Evolutionary conservation across 192 early-diverging fungal species (phyloP).

Genomic region (Phycomyces nitens): DNA sequence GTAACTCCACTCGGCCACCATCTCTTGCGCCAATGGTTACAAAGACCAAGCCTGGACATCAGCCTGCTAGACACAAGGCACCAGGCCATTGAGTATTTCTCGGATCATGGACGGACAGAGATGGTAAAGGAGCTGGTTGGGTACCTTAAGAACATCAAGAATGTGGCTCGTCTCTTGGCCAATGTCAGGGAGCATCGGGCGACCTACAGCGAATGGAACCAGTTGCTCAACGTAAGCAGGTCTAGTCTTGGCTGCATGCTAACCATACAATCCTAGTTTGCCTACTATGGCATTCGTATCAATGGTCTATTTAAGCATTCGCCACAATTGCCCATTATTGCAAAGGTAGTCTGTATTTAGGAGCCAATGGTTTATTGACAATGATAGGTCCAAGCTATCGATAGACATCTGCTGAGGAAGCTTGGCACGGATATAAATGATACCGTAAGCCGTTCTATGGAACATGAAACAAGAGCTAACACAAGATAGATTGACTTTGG

Average conservation of each 20-base stretch:
- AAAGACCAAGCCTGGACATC: conserved; percentile 54
- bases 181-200: conserved; percentile 43
- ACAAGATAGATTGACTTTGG: conserved; percentile 83
- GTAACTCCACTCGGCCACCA: conserved; percentile 52
- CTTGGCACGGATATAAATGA: conserved; percentile 57
- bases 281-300: conserved; percentile 55
- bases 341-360: too few species aligned
- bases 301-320: conserved; percentile 27
- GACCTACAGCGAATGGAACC: conserved; percentile 57
- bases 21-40: conserved; percentile 65
- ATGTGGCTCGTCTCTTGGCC: conserved; percentile 24
- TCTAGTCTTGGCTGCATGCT: too few species aligned
- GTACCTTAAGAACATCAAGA: conserved; percentile 41
- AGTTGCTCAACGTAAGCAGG: conserved; percentile 49
- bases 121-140: conserved; percentile 38
- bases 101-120: conserved; percentile 37
- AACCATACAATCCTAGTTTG: conserved; percentile 42
- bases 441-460: conserved; percentile 34
- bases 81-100: conserved; percentile 52
- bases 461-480: too few species aligned
- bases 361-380: background rate
- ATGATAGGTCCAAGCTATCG: background rate
- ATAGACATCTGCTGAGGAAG: conserved; percentile 49
- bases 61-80: conserved; percentile 50
- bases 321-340: conserved; percentile 19